Evolutionary conservation across 345 rosid genomes (phyloP).

Genomic region (Bretschneidera sinensis): DNA sequence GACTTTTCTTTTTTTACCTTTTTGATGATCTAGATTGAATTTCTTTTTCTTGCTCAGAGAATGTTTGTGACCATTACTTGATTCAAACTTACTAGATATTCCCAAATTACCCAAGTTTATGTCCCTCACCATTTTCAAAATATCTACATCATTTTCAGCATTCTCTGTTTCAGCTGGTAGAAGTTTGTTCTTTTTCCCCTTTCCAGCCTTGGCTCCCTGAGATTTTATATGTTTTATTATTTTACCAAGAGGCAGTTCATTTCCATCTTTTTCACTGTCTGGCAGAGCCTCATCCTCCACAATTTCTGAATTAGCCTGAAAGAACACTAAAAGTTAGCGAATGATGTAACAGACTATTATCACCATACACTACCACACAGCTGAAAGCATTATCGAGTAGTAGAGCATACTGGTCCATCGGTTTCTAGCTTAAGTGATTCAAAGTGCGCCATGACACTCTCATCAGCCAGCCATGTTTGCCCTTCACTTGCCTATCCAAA

Average conservation of each 20-base stretch:
- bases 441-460: constrained; percentile 62
- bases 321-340: constrained; percentile 13
- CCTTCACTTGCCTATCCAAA: constrained; percentile 54
- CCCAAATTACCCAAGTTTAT: constrained; percentile 69
- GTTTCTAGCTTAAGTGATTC: constrained; percentile 59
- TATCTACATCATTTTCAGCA: constrained; percentile 67
- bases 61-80: constrained; percentile 76
- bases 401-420: constrained; percentile 47
- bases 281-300: constrained; percentile 39
- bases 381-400: constrained; percentile 12
- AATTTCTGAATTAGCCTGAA: constrained; percentile 47
- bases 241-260: constrained; percentile 74
- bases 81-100: constrained; percentile 51
- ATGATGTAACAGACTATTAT: constrained; percentile 7
- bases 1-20: constrained; percentile 48
- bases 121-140: constrained; percentile 90
- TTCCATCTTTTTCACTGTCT: constrained; percentile 66
- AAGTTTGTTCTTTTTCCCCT: constrained; percentile 43
- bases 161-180: constrained; percentile 39
- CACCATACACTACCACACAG: constrained; percentile 11
- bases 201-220: constrained; percentile 55
- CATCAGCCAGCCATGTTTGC: constrained; percentile 81
- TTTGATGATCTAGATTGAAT: constrained; percentile 37
- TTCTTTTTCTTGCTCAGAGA: constrained; percentile 37
- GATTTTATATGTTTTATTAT: constrained; percentile 68